Percentiles rank a stretch among this genome's conserved stretches.
Conservation (phyloP, 2,329 filamentous ascomycete species). For the Pestalotiopsis fici region DNA sequence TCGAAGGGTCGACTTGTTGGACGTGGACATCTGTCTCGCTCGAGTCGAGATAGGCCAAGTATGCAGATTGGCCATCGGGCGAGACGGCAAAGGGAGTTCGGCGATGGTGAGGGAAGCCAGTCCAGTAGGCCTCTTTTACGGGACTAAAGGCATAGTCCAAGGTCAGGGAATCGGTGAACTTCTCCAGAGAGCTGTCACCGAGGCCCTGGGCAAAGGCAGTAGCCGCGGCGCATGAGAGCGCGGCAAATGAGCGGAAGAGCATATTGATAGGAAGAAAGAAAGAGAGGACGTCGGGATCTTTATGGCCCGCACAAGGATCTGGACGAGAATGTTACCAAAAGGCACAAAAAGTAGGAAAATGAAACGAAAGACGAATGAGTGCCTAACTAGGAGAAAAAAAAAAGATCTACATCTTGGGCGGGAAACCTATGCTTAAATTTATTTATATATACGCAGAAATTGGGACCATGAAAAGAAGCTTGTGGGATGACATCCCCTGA, state of each 20-base stretch:
- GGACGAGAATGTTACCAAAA: neutral
- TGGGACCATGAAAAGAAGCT: neutral
- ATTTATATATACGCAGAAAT: neutral
- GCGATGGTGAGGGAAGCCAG: constrained; percentile 59
- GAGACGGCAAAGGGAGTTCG: constrained; percentile 65
- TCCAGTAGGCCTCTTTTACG: constrained; percentile 63
- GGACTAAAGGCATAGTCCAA: constrained; percentile 56
- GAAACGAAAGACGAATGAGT: constrained; percentile 2
- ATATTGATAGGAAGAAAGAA: neutral
- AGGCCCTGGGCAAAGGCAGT: constrained; percentile 11
- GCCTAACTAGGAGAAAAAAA: neutral
- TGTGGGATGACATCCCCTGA: neutral
- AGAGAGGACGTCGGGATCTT: constrained; percentile 4
- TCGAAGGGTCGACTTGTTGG: constrained; percentile 54
- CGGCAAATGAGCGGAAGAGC: constrained; percentile 5
- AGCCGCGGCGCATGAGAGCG: neutral
- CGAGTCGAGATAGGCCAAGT: constrained; percentile 60
- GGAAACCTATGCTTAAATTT: neutral
- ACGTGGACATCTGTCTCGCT: constrained; percentile 58
- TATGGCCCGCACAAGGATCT: constrained; percentile 7
- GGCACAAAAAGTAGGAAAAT: neutral
- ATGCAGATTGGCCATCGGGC: constrained; percentile 59
- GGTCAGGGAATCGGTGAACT: constrained; percentile 41
- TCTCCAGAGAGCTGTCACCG: constrained; percentile 22
- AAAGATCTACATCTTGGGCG: constrained; percentile 1